Percentiles rank a stretch among this genome's conserved stretches.
These are phyloP conservation scores for Curvularia eragrostidis DNA, from an alignment of 2,329 filamentous ascomycete genomes.

Conservation along the genomic window DNA sequence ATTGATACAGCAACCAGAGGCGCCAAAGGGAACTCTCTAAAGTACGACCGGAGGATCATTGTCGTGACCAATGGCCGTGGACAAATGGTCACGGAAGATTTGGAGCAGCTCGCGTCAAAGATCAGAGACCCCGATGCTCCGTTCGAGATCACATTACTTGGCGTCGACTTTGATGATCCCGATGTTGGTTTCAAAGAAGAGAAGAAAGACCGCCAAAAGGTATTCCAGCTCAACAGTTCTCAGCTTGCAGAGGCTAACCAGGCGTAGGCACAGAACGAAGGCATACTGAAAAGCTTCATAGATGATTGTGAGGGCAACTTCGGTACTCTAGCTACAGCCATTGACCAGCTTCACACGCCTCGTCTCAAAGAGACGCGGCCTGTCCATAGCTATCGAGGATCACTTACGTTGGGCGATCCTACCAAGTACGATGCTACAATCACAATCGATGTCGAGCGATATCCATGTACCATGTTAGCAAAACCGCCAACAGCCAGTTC, in stretches of 20 bases:
- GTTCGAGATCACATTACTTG: slow-evolving; percentile 81
- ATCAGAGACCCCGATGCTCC: slow-evolving; percentile 69
- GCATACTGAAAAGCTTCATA: slow-evolving; percentile 67
- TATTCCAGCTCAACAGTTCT: slow-evolving; percentile 36
- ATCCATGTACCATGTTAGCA: slow-evolving; percentile 83
- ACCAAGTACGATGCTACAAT: slow-evolving; percentile 76
- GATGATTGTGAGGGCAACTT: slow-evolving; percentile 73
- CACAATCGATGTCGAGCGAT: slow-evolving; percentile 86
- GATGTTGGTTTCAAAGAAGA: slow-evolving; percentile 94
- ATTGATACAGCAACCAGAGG: slow-evolving; percentile 83
- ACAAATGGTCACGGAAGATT: slow-evolving; percentile 72
- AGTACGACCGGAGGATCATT: slow-evolving; percentile 64
- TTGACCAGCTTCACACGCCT: slow-evolving; percentile 79
- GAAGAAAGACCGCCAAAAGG: slow-evolving; percentile 76
- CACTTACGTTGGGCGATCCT: slow-evolving; percentile 79
- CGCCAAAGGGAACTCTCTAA: slow-evolving; percentile 59
- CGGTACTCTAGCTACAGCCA: slow-evolving; percentile 85
- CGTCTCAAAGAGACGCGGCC: slow-evolving; percentile 77
- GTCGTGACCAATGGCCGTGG: slow-evolving; percentile 84
- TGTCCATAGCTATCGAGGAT: slow-evolving; percentile 79
- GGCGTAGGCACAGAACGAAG: slow-evolving; percentile 72
- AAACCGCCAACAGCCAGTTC: slow-evolving; percentile 77
- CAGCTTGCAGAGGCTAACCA: slow-evolving; percentile 20
- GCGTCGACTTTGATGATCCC: slow-evolving; percentile 90
- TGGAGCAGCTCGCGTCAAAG: slow-evolving; percentile 73